Evolutionary conservation across 768 basidiomycete genomes (phyloP).

Genomic region (Clathrus columnatus): DNA sequence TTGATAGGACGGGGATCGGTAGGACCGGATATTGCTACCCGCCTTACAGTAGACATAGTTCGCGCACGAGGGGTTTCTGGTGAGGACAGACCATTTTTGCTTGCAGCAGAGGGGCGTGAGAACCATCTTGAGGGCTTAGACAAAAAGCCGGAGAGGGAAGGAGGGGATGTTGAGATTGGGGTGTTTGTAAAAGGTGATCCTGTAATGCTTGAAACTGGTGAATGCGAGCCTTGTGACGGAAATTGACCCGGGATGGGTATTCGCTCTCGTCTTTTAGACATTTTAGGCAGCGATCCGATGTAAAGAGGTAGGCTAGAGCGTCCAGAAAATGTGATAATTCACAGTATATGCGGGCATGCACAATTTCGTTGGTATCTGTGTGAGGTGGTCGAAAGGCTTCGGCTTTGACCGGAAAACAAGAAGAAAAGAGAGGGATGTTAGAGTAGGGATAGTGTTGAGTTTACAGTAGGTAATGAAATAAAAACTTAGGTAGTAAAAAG

Average conservation of each 20-base stretch:
- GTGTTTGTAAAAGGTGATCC: background rate
- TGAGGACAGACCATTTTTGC: background rate
- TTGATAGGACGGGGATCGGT: slow-evolving; percentile 71
- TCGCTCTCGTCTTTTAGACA: slow-evolving; percentile 9
- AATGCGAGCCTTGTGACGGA: background rate
- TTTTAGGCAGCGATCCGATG: background rate
- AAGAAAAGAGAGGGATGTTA: background rate
- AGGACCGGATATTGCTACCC: slow-evolving; percentile 77
- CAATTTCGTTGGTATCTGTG: background rate
- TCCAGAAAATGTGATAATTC: background rate
- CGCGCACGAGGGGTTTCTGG: slow-evolving; percentile 20
- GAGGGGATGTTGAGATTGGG: slow-evolving; percentile 3
- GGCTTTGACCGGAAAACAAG: too few species aligned
- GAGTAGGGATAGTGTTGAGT: too few species aligned
- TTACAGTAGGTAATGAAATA: too few species aligned
- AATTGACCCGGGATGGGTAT: slow-evolving; percentile 4
- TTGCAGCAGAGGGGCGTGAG: slow-evolving; percentile 1
- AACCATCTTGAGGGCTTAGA: slow-evolving; percentile 14
- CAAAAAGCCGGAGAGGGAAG: slow-evolving; percentile 11
- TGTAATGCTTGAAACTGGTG: background rate
- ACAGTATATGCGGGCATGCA: background rate
- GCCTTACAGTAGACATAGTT: slow-evolving; percentile 27
- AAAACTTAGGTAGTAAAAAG: too few species aligned
- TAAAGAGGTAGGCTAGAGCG: background rate
- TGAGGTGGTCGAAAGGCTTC: background rate